These are phyloP conservation scores for Colletotrichum siamense DNA, from an alignment of 2,329 filamentous ascomycete species.

Conservation along the genomic window DNA sequence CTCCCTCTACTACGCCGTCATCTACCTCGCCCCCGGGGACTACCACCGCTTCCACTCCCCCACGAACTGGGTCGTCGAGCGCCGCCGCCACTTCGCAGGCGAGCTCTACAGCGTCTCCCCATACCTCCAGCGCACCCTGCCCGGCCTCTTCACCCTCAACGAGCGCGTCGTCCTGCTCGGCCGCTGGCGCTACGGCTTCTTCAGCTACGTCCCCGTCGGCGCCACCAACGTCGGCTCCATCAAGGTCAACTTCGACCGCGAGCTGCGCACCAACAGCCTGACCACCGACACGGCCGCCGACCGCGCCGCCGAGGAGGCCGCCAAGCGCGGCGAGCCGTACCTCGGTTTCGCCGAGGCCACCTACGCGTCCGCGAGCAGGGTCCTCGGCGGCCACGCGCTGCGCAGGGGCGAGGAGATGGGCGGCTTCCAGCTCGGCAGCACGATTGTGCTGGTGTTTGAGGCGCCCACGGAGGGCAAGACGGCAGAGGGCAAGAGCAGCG, in stretches of 20 bases:
- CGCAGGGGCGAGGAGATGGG: conserved; percentile 96
- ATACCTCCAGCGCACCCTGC: conserved; percentile 90
- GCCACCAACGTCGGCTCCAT: conserved; percentile 98
- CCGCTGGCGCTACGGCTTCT: conserved; percentile 97
- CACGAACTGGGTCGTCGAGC: conserved; percentile 92
- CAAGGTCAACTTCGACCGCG: conserved; percentile 94
- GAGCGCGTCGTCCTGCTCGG: conserved; percentile 94
- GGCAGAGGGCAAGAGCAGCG: conserved; percentile 56
- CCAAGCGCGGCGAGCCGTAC: conserved; percentile 78
- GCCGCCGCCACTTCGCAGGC: conserved; percentile 94
- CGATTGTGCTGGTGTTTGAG: conserved; percentile 95
- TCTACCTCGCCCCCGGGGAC: conserved; percentile 96
- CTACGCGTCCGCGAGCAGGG: conserved; percentile 77
- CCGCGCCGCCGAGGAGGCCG: conserved; percentile 80
- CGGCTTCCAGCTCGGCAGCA: conserved; percentile 94
- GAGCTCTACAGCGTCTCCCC: conserved; percentile 95
- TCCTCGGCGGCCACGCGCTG: conserved; percentile 84
- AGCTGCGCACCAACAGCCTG: conserved; percentile 90
- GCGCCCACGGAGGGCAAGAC: conserved; percentile 60
- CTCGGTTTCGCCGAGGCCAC: conserved; percentile 93
- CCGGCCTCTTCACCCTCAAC: conserved; percentile 94
- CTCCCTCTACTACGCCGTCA: conserved; percentile 88
- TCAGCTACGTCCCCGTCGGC: conserved; percentile 92
- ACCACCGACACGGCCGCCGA: conserved; percentile 93
- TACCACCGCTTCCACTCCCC: conserved; percentile 99